These are phyloP conservation scores for Crataegus laevigata DNA, from an alignment of 306 rosid species.

Conservation along the genomic window DNA sequence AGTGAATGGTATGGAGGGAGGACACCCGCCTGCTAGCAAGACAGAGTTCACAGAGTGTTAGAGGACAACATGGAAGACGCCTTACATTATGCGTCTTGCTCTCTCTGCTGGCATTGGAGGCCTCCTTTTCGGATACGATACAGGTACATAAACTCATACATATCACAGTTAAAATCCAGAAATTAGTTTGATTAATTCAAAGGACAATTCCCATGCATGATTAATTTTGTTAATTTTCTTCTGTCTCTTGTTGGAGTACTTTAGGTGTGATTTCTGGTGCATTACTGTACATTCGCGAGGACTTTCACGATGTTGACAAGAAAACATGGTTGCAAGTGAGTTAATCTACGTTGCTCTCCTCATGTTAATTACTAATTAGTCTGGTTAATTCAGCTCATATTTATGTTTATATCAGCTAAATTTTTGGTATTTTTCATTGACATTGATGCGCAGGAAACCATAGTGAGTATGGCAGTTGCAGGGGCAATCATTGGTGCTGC, in stretches of 20 bases:
- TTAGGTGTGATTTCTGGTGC: conserved; percentile 90
- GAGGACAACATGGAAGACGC: conserved; percentile 50
- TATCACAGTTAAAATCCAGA: neutral
- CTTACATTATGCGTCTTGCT: conserved; percentile 77
- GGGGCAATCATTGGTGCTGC: conserved; percentile 96
- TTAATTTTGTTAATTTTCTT: neutral
- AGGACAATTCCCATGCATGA: neutral
- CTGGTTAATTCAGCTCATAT: neutral
- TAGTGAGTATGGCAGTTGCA: conserved; percentile 84
- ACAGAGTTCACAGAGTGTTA: conserved; percentile 57
- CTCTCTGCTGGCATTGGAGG: conserved; percentile 82
- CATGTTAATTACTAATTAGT: neutral
- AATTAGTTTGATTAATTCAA: neutral
- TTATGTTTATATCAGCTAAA: neutral
- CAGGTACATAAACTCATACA: conserved; percentile 28
- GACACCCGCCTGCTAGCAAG: conserved; percentile 22
- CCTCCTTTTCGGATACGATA: conserved; percentile 84
- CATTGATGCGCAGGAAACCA: conserved; percentile 48
- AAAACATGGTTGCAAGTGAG: conserved; percentile 78
- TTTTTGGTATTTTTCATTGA: neutral
- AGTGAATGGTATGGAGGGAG: conserved; percentile 44
- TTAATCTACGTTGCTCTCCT: neutral
- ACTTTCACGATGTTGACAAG: conserved; percentile 49
- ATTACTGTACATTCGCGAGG: conserved; percentile 67
- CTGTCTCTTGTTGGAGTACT: neutral